These are phyloP conservation scores for Aspergillus saccharolyticus DNA, from an alignment of 495 filamentous ascomycete genomes.

Conservation along the genomic window DNA sequence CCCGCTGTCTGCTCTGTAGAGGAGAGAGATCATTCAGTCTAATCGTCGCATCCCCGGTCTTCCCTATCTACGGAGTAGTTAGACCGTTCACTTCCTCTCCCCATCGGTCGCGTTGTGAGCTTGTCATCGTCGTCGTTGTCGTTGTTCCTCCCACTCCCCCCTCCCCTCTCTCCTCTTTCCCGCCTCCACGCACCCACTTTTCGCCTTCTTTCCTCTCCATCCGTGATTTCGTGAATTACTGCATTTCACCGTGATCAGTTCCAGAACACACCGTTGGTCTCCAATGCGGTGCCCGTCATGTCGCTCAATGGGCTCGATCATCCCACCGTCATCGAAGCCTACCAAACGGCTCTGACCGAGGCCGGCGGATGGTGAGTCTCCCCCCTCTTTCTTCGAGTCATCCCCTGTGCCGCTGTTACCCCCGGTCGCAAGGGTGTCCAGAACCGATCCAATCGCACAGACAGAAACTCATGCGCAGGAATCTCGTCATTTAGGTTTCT, in stretches of 20 bases:
- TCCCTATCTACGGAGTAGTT: not conserved
- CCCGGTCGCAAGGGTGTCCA: constrained; percentile 4
- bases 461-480: constrained; percentile 9
- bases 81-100: not conserved
- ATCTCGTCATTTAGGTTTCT: constrained; percentile 65
- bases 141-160: constrained; percentile 4
- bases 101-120: not conserved
- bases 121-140: not conserved
- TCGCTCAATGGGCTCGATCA: constrained; percentile 96
- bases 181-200: not conserved
- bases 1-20: not conserved
- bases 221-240: no score
- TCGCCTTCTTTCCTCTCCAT: no score
- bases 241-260: constrained; percentile 2
- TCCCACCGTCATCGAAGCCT: constrained; percentile 73
- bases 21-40: not conserved
- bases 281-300: constrained; percentile 59
- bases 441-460: not conserved
- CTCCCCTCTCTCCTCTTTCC: constrained; percentile 3
- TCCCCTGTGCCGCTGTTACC: not conserved
- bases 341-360: constrained; percentile 73
- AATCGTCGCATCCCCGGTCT: not conserved
- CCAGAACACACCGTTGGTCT: constrained; percentile 12
- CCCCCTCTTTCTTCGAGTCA: not conserved
- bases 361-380: constrained; percentile 90